These are phyloP conservation scores for Salvia miltiorrhiza DNA, from an alignment of 257 asterid genomes.

Conservation along the genomic window DNA sequence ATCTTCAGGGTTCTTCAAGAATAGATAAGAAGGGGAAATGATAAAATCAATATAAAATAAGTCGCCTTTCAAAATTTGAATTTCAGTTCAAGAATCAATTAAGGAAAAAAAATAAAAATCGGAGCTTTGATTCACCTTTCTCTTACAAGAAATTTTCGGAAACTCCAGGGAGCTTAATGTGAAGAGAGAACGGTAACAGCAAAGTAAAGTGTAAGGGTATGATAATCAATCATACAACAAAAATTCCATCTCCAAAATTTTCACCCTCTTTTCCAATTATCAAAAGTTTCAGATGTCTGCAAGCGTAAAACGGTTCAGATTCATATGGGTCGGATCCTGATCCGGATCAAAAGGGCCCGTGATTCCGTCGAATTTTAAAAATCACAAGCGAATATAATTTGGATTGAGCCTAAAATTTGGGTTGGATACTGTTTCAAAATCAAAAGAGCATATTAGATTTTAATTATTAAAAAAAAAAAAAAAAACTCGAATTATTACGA, in stretches of 20 bases:
- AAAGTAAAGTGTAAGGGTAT: constrained; percentile 17
- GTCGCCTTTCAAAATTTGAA: not conserved
- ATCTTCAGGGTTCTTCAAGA: not conserved
- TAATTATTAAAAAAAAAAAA: not conserved
- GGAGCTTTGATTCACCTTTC: constrained; percentile 19
- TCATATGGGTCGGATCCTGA: constrained; percentile 11
- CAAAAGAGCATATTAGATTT: not conserved
- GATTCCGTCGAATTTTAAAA: not conserved
- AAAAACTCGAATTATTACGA: too few relatives aligned
- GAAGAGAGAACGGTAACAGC: constrained; percentile 18
- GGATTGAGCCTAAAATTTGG: not conserved
- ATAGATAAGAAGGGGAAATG: not conserved
- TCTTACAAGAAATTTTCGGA: constrained; percentile 3
- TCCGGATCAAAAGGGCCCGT: not conserved
- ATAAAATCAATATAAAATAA: not conserved
- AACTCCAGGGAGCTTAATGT: constrained; percentile 4
- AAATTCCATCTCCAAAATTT: constrained; percentile 5
- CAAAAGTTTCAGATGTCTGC: constrained; percentile 14
- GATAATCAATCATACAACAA: constrained; percentile 8
- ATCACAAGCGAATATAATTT: too few relatives aligned
- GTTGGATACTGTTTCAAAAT: not conserved
- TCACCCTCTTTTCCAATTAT: constrained; percentile 15
- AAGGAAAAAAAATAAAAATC: not conserved
- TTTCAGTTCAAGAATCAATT: not conserved
- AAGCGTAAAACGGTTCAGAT: constrained; percentile 9